Percentiles rank a stretch among this genome's conserved stretches.
Evolutionary conservation across 2,329 filamentous ascomycete species (phyloP).

Genomic region (Cladosporium oxysporum): DNA sequence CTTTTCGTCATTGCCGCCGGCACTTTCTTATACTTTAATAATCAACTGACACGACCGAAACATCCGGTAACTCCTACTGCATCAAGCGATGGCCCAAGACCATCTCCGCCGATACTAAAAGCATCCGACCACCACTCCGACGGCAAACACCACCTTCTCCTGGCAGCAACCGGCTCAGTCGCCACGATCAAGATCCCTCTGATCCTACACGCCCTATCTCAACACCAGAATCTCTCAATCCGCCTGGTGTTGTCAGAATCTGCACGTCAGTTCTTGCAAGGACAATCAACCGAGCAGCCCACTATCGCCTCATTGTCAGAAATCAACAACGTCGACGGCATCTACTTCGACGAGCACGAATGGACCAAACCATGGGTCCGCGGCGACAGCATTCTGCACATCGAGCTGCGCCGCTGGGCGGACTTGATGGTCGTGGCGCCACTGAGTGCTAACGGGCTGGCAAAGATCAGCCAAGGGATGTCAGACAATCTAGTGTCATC

Average conservation of each 20-base stretch:
- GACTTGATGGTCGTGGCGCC: constrained; percentile 79
- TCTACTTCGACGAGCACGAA: constrained; percentile 84
- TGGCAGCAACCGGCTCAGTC: constrained; percentile 72
- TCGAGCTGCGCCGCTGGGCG: constrained; percentile 82
- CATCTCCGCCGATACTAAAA: constrained; percentile 27
- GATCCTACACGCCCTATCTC: constrained; percentile 56
- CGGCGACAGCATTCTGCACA: constrained; percentile 81
- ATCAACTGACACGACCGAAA: background rate
- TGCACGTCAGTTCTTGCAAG: constrained; percentile 73
- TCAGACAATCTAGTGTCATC: constrained; percentile 73
- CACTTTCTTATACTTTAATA: background rate
- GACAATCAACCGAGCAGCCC: constrained; percentile 77
- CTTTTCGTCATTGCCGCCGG: background rate
- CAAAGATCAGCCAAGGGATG: constrained; percentile 77
- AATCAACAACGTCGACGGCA: constrained; percentile 72
- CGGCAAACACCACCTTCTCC: constrained; percentile 61
- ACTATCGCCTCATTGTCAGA: constrained; percentile 49
- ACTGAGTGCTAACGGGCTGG: constrained; percentile 79
- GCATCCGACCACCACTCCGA: constrained; percentile 47
- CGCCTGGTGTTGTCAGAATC: constrained; percentile 78
- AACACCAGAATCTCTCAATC: constrained; percentile 65
- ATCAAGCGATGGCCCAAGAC: background rate
- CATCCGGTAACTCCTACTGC: background rate
- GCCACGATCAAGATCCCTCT: constrained; percentile 75
- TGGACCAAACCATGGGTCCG: constrained; percentile 79